Evolutionary conservation across 2,329 filamentous ascomycete species (phyloP), one percentile per base, ranked within the genome.

Genomic region (Corynespora cassiicola): DNA sequence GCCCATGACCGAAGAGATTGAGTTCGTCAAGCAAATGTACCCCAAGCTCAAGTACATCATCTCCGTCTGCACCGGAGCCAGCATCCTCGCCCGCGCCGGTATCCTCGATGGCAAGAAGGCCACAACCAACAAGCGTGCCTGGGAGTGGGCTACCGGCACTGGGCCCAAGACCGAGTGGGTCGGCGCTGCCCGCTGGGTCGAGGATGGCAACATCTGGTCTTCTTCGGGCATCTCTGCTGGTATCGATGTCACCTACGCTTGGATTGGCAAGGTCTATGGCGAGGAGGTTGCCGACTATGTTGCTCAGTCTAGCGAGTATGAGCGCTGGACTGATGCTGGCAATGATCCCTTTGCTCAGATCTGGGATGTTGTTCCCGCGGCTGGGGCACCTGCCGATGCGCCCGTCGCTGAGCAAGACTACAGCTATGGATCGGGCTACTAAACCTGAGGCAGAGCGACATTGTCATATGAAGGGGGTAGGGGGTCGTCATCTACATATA

Each of bases 191-290:
- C 72, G 84, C 29, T 86, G 80, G 77, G 78, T 86, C 0, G 68
- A 73, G 1, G 83, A 87, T 63, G 84, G 80, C 16, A 85, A 86
- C 36, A 69, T 86, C 9, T 88, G 83, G 79, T 79, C 78, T 2
- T 80, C 79, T 1, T 82, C 81, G 0, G 84, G 85, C 0, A 75
- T 86, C 3, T 76, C 75, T 26, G 82, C 83, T 0, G 83, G 82
- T 1, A 83, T 82, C 31, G 82, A 86, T 66, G 72, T 77, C 28
- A 78, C 73, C 29, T 71, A 81, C 53, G 81, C 78, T 0, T 85
- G 76, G 59, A 68, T 85, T 4, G 69, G 57, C 18, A 63, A 71
- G 19, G 61, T 77, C 4, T 85, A 77, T 60, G 81, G 81, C 2
- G 70, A 76, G n/a, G 71, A 72, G 0, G 63, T 74, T 10, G 79